phyloP scores from a whole-genome alignment of 2,329 filamentous ascomycete species.

The Mycosphaerelloides madeirae region DNA sequence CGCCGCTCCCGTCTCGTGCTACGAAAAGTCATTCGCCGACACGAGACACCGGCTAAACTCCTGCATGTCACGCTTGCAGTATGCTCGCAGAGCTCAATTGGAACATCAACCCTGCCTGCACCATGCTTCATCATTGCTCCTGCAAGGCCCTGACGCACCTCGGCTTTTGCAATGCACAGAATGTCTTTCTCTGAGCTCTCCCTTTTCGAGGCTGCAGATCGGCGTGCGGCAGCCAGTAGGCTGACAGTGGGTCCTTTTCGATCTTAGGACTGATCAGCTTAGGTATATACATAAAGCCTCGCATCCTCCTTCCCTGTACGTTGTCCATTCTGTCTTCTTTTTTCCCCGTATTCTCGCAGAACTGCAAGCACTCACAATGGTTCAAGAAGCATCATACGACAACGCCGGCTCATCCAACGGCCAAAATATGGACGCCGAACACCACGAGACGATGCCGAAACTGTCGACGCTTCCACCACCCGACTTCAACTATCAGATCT shows the following conservation, averaged over 20 bases:
- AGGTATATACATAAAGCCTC: no score
- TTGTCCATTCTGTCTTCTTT: neutral
- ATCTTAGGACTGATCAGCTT: no score
- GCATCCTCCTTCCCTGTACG: neutral
- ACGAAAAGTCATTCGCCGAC: neutral
- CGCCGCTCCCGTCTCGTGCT: neutral
- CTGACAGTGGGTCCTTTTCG: no score
- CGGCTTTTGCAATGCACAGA: no score
- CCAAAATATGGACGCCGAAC: constrained; percentile 12
- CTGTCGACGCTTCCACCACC: constrained; percentile 40
- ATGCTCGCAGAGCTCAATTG: no score
- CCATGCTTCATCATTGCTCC: no score
- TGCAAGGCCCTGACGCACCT: no score
- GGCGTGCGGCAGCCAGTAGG: no score
- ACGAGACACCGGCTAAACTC: neutral
- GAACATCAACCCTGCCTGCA: no score
- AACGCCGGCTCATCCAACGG: constrained; percentile 19
- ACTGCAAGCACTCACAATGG: constrained; percentile 17
- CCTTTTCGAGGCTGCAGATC: no score
- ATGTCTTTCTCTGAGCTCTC: no score
- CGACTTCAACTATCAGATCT: constrained; percentile 45
- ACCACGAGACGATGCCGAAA: constrained; percentile 27
- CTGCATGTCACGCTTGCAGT: no score
- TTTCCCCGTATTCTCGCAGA: neutral
- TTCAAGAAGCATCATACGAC: constrained; percentile 21